phyloP scores from a whole-genome alignment of 1,139 yeast genomes.

The Taphrina wiesneri region DNA sequence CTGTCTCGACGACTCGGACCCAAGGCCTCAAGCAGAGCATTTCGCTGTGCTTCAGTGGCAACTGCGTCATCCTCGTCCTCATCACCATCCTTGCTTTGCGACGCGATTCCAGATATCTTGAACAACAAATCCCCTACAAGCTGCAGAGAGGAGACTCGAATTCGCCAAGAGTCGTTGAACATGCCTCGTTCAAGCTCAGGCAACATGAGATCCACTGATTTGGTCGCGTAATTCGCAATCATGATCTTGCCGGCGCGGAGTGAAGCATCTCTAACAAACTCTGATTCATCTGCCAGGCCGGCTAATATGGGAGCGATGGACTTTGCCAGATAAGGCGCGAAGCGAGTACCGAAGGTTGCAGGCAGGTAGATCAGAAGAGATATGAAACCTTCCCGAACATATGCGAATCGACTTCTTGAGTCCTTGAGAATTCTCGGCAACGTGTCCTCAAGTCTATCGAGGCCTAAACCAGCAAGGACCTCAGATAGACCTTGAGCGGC shows the following conservation, averaged over 20 bases:
- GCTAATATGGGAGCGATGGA: constrained; percentile 87
- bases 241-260: constrained; percentile 89
- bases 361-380: constrained; percentile 88
- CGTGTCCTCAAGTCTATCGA: constrained; percentile 80
- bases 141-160: constrained; percentile 90
- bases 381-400: constrained; percentile 88
- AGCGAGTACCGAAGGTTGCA: constrained; percentile 89
- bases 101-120: constrained; percentile 81
- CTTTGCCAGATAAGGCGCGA: constrained; percentile 80
- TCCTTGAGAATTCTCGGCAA: constrained; percentile 77
- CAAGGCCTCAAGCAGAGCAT: constrained; percentile 64
- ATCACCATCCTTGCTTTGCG: constrained; percentile 41
- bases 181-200: constrained; percentile 93
- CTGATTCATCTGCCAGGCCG: constrained; percentile 88
- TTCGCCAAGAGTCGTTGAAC: constrained; percentile 78
- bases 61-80: constrained; percentile 52
- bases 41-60: constrained; percentile 60
- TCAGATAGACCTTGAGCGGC: constrained; percentile 97
- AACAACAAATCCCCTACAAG: constrained; percentile 94
- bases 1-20: constrained; percentile 89
- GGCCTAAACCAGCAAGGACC: constrained; percentile 87
- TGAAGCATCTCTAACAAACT: constrained; percentile 83
- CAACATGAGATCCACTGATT: constrained; percentile 86
- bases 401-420: constrained; percentile 64
- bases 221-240: constrained; percentile 86